A percentile compares a stretch with the other conserved stretches of the same genome.
phyloP scores from a whole-genome alignment of 257 asterid genomes.

The Solanum rostratum region DNA sequence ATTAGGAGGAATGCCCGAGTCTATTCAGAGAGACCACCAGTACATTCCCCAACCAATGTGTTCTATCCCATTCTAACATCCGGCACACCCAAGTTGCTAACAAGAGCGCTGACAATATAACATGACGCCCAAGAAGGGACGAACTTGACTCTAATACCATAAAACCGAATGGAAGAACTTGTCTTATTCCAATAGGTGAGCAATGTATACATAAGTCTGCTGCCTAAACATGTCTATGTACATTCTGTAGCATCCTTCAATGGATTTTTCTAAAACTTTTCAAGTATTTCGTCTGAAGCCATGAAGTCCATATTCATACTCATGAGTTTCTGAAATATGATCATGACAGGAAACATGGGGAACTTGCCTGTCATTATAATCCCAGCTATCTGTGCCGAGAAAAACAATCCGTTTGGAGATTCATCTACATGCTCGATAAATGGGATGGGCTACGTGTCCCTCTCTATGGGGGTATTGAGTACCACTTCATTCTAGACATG shows the following conservation, averaged over 20 bases:
- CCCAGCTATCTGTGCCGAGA: slow-evolving; percentile 29
- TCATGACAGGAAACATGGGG: slow-evolving; percentile 24
- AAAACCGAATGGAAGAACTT: neutral
- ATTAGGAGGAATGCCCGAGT: neutral
- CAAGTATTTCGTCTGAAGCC: neutral
- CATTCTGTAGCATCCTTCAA: neutral
- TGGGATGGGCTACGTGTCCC: slow-evolving; percentile 33
- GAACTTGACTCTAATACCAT: neutral
- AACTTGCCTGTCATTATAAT: slow-evolving; percentile 32
- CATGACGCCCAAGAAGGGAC: neutral
- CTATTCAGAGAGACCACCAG: neutral
- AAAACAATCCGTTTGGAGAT: slow-evolving; percentile 34
- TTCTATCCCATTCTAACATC: neutral
- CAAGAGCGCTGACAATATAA: neutral
- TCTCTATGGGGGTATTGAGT: slow-evolving; percentile 27
- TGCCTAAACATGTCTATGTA: neutral
- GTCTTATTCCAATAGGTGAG: too few species aligned
- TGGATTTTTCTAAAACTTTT: neutral
- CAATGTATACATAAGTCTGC: too few species aligned
- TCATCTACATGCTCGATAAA: slow-evolving; percentile 14
- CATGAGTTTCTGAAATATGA: neutral
- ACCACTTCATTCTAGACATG: neutral
- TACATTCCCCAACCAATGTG: neutral
- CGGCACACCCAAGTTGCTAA: accelerated
- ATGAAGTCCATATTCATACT: neutral